Evolutionary conservation across 805 yeast species (phyloP).

Genomic region (Starmerella lactis-condensi): DNA sequence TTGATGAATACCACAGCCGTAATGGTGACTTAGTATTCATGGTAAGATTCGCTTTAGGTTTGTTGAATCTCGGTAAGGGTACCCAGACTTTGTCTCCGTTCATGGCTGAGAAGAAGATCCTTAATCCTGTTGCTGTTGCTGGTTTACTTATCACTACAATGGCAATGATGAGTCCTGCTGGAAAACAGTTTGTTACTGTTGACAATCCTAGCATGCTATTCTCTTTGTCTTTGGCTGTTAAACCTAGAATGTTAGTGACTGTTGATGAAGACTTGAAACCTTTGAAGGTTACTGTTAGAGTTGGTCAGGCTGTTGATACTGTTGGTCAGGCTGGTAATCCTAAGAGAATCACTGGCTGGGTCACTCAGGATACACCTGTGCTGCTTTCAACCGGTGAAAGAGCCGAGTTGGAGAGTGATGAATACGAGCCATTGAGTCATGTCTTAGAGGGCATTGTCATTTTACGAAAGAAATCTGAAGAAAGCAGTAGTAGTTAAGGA

Average conservation of each 20-base stretch:
- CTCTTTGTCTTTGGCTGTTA: constrained; percentile 70
- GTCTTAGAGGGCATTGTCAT: constrained; percentile 88
- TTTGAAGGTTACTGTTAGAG: constrained; percentile 86
- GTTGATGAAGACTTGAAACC: constrained; percentile 84
- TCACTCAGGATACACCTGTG: constrained; percentile 95
- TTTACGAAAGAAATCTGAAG: constrained; percentile 74
- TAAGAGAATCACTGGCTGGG: constrained; percentile 98
- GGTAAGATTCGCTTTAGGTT: constrained; percentile 88
- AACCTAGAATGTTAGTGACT: constrained; percentile 83
- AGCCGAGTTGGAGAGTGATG: constrained; percentile 91
- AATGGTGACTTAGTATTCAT: constrained; percentile 80
- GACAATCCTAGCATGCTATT: constrained; percentile 60
- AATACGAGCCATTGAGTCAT: constrained; percentile 63
- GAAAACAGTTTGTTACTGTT: constrained; percentile 53
- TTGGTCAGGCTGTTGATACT: constrained; percentile 96
- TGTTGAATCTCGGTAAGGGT: constrained; percentile 91
- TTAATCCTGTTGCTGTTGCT: constrained; percentile 79
- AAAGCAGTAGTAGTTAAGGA: neutral
- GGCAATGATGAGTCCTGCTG: constrained; percentile 58
- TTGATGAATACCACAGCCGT: constrained; percentile 80
- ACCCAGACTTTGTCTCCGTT: constrained; percentile 77
- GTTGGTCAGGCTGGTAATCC: constrained; percentile 99
- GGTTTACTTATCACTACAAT: constrained; percentile 70
- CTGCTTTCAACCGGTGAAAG: constrained; percentile 83
- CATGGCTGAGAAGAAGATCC: constrained; percentile 68